Evolutionary conservation across 2,329 filamentous ascomycete species (phyloP), one percentile per base, ranked within the genome.

Genomic region (Beauveria sp.): DNA sequence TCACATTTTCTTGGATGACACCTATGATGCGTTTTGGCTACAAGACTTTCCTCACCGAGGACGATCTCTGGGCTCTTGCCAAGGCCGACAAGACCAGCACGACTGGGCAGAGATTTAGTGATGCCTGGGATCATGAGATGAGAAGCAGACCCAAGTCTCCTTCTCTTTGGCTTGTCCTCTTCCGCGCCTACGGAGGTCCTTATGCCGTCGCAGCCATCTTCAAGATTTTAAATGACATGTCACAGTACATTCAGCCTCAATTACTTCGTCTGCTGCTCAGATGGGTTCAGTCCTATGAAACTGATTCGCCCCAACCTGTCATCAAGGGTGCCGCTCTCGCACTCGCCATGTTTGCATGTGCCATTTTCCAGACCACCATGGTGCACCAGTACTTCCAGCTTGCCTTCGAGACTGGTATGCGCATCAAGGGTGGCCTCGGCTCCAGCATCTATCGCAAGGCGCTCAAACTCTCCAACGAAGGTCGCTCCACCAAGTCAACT

Each of bases 1-100:
- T 99, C 51, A 96, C 93, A 0, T 99, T 99, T 74, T 88, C 89
- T 60, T 99, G 95, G 95, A 97, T 99, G 93, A 98, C 95, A 0
- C 93, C 95, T 0, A 78, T 99, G 84, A 99, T 99, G 95, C 92
- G 87, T 71, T 88, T 88, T 70, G 95, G 95, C 1, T 98, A 99
- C 78, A 90, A 89, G 70, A 86, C 93, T 63, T 99, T 86, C 72
- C 80, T 99, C 64, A 96, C 92, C 1, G 92, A 98, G 72, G 91
- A 97, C 65, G 93, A 99, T 73, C 81, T 99, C 26, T 99, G 96
- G 96, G 93, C 91, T 63, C 79, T 99, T 62, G 85, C 92, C 46
- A 88, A 86, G 69, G 79, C 83, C 63, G 93, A 98, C 71, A 88
- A 88, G 40, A 96, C 93, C 12, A 85, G 85, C 66, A 79, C 81